Evolutionary conservation across 164 flowering plant species (phyloP).

Genomic region (grape (Vitis vinifera)): DNA sequence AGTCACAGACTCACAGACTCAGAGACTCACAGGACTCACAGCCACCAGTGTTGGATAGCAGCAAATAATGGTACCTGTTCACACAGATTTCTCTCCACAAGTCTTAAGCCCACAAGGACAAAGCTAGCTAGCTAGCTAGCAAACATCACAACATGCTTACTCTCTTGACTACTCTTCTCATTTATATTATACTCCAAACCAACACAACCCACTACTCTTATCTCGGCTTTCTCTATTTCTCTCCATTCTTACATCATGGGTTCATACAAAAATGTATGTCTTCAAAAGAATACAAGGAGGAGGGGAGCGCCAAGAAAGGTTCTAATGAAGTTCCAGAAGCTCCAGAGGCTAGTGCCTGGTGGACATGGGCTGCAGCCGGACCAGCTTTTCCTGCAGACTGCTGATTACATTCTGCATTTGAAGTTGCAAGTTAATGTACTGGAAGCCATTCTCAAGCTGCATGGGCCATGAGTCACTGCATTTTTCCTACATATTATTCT

Average conservation of each 20-base stretch:
- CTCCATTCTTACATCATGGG: no score
- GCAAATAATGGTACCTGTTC: no score
- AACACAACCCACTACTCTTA: no score
- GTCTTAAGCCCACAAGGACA: not conserved
- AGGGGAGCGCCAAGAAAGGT: not conserved
- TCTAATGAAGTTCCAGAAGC: constrained; percentile 7
- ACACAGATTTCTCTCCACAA: not conserved
- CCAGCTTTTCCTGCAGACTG: constrained; percentile 9
- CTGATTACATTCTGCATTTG: constrained; percentile 14
- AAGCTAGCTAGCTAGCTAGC: not conserved
- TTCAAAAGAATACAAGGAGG: not conserved
- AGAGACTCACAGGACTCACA: no score
- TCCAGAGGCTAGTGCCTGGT: constrained; percentile 11
- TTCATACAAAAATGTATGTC: no score
- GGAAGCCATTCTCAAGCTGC: constrained; percentile 7
- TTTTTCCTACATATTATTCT: not conserved
- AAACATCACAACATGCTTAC: no score
- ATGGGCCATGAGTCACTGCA: not conserved
- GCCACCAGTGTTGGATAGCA: no score
- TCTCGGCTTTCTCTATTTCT: no score
- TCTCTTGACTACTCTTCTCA: no score
- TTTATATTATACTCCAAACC: no score
- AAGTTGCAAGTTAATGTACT: constrained; percentile 8
- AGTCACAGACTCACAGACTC: no score
- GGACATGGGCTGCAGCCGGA: constrained; percentile 4